Percentiles rank a stretch among this genome's conserved stretches.
These are phyloP conservation scores for Aspergillus quadrilineatus DNA, from an alignment of 2,329 filamentous ascomycete genomes.

Conservation along the genomic window DNA sequence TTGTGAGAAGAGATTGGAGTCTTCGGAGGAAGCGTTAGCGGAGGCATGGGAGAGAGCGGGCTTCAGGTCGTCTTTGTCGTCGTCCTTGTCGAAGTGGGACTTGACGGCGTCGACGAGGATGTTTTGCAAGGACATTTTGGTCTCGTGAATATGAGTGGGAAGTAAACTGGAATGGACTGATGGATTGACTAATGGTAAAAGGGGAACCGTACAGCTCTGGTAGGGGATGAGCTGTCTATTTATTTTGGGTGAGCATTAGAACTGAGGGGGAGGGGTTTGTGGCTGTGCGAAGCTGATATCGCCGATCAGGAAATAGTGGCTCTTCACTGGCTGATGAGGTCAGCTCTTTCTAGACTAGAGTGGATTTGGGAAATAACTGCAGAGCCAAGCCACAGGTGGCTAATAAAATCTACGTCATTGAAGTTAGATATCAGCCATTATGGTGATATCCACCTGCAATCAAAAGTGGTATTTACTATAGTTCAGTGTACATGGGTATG, in stretches of 20 bases:
- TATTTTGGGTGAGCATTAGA: not conserved
- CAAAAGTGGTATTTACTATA: not conserved
- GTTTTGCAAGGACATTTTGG: slow-evolving; percentile 27
- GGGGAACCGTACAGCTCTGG: not conserved
- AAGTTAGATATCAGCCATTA: not conserved
- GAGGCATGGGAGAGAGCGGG: slow-evolving; percentile 57
- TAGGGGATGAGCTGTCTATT: slow-evolving; percentile 7
- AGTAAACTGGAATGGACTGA: not conserved
- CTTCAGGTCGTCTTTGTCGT: slow-evolving; percentile 49
- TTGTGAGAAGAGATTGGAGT: slow-evolving; percentile 56
- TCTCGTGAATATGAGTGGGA: not conserved
- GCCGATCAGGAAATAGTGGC: not conserved
- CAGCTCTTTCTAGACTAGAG: not conserved
- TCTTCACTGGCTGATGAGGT: not conserved
- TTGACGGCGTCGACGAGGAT: slow-evolving; percentile 19
- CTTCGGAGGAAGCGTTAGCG: slow-evolving; percentile 49
- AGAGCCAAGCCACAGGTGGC: slow-evolving; percentile 3
- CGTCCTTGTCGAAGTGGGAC: slow-evolving; percentile 13
- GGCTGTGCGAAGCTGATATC: slow-evolving; percentile 13
- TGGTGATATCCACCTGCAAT: not conserved
- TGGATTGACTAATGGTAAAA: not conserved
- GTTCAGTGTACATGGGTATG: slow-evolving; percentile 2
- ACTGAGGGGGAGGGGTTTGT: slow-evolving; percentile 2
- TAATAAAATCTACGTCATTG: not conserved
- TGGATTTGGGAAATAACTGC: not conserved